A percentile compares a stretch with the other conserved stretches of the same genome.
These are phyloP conservation scores for Entomortierella lignicola DNA, from an alignment of 192 early-diverging fungal species.

Conservation along the genomic window DNA sequence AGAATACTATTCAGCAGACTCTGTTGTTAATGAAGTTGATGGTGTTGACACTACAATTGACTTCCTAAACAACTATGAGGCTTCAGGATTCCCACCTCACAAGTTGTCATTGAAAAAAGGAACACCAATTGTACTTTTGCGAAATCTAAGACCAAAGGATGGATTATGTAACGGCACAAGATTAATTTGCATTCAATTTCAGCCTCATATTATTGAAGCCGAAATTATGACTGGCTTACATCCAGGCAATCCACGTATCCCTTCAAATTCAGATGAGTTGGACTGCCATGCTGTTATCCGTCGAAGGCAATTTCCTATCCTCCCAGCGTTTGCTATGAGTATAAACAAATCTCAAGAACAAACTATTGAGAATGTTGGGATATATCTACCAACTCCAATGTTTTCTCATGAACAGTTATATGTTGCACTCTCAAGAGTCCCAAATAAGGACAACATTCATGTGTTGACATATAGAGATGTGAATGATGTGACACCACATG, in stretches of 20 bases:
- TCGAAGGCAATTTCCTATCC: not conserved
- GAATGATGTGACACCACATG: too few relatives aligned
- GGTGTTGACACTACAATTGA: not conserved
- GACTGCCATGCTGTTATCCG: not conserved
- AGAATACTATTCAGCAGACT: not conserved
- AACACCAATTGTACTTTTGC: not conserved
- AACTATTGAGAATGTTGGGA: not conserved
- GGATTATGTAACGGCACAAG: constrained; percentile 2
- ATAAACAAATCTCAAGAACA: constrained; percentile 2
- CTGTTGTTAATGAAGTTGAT: not conserved
- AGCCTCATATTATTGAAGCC: not conserved
- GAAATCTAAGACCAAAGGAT: not conserved
- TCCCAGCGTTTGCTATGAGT: not conserved
- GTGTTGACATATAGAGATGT: too few relatives aligned
- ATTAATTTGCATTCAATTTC: not conserved
- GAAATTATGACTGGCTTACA: not conserved
- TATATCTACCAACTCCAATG: not conserved
- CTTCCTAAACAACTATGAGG: not conserved
- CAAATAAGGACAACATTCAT: not conserved
- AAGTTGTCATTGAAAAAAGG: not conserved
- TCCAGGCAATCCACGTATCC: not conserved
- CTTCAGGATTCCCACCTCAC: not conserved
- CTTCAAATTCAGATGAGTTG: not conserved
- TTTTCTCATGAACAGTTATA: not conserved
- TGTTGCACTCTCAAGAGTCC: not conserved